phyloP scores from a whole-genome alignment of 495 filamentous ascomycete genomes.

The Penicillium silybi region DNA sequence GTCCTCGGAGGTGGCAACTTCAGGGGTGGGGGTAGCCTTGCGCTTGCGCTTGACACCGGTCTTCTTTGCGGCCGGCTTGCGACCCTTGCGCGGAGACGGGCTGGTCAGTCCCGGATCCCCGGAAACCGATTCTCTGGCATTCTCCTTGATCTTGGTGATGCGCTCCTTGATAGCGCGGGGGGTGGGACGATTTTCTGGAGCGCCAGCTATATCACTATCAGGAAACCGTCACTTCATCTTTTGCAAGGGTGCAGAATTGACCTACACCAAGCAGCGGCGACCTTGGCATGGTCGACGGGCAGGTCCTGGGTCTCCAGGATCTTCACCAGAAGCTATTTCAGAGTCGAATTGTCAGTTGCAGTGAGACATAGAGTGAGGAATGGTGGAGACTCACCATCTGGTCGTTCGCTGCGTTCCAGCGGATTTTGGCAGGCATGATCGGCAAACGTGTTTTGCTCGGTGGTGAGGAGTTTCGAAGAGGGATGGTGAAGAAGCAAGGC shows the following conservation, averaged over 20 bases:
- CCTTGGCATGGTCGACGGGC: constrained; percentile 32
- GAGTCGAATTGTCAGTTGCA: neutral
- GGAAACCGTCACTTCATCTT: neutral
- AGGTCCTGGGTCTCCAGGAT: constrained; percentile 44
- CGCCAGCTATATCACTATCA: neutral
- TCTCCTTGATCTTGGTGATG: constrained; percentile 38
- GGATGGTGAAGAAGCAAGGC: no score
- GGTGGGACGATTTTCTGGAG: constrained; percentile 24
- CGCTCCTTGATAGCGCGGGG: constrained; percentile 48
- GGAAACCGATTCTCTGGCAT: neutral
- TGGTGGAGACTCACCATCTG: neutral
- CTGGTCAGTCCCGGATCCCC: neutral
- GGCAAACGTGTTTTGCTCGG: no score
- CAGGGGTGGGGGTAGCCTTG: no score
- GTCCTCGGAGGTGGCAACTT: neutral
- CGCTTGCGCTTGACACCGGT: neutral
- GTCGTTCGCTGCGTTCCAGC: no score
- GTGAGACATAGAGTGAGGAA: neutral
- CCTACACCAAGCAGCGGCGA: constrained; percentile 47
- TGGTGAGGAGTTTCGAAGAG: no score
- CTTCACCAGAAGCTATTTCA: constrained; percentile 41
- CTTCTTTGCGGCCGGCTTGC: neutral
- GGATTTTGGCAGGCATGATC: no score
- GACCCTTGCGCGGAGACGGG: neutral
- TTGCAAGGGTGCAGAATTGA: neutral